Evolutionary conservation across 192 early-diverging fungal species (phyloP), one percentile per base, ranked within the genome.

Genomic region (Podila horticola): DNA sequence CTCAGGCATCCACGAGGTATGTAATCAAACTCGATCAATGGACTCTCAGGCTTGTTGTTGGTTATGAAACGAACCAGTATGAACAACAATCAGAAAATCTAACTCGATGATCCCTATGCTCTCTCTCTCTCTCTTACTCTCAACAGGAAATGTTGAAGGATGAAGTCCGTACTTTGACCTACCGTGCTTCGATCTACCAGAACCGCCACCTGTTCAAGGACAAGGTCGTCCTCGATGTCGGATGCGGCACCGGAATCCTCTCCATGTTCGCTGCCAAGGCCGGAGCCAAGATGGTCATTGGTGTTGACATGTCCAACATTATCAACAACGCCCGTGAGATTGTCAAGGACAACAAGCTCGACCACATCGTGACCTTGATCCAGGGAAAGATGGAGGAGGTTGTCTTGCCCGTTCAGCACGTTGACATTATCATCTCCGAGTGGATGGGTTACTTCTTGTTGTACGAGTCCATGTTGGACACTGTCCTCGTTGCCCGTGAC

Each of bases 401-500:
- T 62, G 76, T 77, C 33, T 77, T 96, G 3, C 95, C 95, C 15
- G 93, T 94, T 10, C 75, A 86, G 33, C 82, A 86, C 24, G 95
- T 97, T 15, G 95, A 97, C 61, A 91, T 95, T 34, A 95, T 97
- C 74, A 88, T 97, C 10, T 94, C 93, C 3, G 95, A 97, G 76
- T 97, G 95, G 95, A 97, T 97, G 95, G 95, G 95, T 15, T 96
- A 96, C 82, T 96, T 96, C 74, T 86, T 96, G 28, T 82, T 97
- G 33, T 97, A 92, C 83, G 95, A 97, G 79, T 93, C 93, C 65
- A 97, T 97, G 95, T 84, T 97, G 65, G 95, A 97, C 79, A 94
- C 94, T 3, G 95, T 97, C 22, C 82, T 97, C 30, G 87, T 89
- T 30, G 95, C 95, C 7, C 88, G 95, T 61, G 93, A 97, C 84